Percentiles rank a stretch among this genome's conserved stretches.
These are phyloP conservation scores for Erythrophleum ivorense DNA, from an alignment of 331 rosid genomes.

Conservation along the genomic window DNA sequence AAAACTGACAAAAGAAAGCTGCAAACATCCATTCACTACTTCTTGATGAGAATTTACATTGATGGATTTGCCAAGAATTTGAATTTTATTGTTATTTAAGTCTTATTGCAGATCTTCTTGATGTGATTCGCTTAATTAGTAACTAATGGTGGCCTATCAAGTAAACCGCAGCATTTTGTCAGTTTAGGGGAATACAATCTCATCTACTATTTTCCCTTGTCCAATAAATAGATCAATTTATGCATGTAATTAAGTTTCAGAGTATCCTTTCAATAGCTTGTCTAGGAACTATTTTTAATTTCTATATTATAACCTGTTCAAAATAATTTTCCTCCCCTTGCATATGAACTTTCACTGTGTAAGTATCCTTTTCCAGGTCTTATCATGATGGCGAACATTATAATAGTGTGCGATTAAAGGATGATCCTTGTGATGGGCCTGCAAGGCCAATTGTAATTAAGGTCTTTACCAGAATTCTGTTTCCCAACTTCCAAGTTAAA, in stretches of 20 bases:
- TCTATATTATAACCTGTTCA: slow-evolving; percentile 6
- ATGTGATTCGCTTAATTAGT: slow-evolving; percentile 10
- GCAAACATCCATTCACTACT: background rate
- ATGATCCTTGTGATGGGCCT: slow-evolving; percentile 77
- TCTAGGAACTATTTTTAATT: slow-evolving; percentile 24
- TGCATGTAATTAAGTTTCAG: slow-evolving; percentile 13
- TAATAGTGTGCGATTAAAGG: slow-evolving; percentile 77
- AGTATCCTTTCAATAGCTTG: background rate
- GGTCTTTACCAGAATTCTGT: slow-evolving; percentile 49
- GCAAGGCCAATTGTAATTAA: slow-evolving; percentile 73
- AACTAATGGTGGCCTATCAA: slow-evolving; percentile 13
- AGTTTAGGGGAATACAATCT: slow-evolving; percentile 24
- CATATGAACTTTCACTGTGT: slow-evolving; percentile 28
- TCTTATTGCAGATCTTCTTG: background rate
- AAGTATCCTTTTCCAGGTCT: slow-evolving; percentile 57
- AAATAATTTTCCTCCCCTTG: slow-evolving; percentile 10
- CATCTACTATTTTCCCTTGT: slow-evolving; percentile 3
- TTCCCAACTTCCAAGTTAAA: slow-evolving; percentile 10
- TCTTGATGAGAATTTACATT: slow-evolving; percentile 18
- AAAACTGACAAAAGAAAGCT: slow-evolving; percentile 22
- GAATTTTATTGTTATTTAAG: background rate
- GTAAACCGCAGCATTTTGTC: slow-evolving; percentile 4
- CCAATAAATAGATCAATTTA: slow-evolving; percentile 5
- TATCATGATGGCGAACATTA: slow-evolving; percentile 90
- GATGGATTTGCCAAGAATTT: slow-evolving; percentile 6